Percentiles rank a stretch among this genome's conserved stretches.
Evolutionary conservation across 23 red algal genomes (phyloP).

Genomic region (Gracilaria gracilis): DNA sequence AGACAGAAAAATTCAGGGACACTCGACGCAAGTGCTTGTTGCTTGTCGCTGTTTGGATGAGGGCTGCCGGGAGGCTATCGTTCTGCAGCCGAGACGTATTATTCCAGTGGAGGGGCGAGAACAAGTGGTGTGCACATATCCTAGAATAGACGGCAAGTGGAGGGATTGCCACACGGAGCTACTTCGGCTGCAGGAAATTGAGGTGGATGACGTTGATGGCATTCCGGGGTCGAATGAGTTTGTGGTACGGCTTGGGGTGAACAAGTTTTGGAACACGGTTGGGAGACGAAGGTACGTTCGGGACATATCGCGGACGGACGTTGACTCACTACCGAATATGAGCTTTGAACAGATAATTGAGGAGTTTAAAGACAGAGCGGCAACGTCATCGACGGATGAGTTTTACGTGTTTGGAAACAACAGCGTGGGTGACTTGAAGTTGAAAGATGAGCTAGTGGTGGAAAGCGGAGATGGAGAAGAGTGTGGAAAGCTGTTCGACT

Average conservation of each 20-base stretch:
- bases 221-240: neutral
- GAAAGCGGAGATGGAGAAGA: neutral
- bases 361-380: neutral
- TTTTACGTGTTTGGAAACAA: neutral
- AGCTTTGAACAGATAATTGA: neutral
- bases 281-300: neutral
- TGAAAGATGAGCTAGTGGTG: neutral
- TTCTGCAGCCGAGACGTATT: neutral
- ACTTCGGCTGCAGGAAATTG: neutral
- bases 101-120: neutral
- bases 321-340: neutral
- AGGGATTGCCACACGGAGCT: neutral
- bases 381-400: neutral
- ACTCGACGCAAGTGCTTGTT: neutral
- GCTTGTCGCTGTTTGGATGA: neutral
- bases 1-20: neutral
- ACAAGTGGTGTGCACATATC: neutral
- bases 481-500: neutral
- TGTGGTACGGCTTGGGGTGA: neutral
- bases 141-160: neutral
- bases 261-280: neutral
- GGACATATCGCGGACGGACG: neutral
- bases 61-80: neutral
- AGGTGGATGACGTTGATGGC: neutral
- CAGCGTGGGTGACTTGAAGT: neutral